These are phyloP conservation scores for Triticum monococcum DNA, from an alignment of 176 grass and related monocot genomes.

Conservation along the genomic window DNA sequence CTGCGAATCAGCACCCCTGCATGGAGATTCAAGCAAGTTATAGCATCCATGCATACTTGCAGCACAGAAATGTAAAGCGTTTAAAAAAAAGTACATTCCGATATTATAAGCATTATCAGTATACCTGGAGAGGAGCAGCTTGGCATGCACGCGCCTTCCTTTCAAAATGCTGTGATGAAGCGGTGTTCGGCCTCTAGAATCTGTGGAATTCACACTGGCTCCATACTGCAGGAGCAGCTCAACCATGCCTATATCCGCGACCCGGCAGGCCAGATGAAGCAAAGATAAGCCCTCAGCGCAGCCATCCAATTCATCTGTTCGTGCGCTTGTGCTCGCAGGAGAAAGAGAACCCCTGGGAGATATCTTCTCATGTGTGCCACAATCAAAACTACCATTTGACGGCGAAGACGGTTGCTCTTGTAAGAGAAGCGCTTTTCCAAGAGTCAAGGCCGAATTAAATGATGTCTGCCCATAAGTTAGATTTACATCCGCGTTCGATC, in stretches of 20 bases:
- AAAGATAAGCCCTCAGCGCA: slow-evolving; percentile 66
- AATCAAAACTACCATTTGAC: slow-evolving; percentile 46
- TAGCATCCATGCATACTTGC: background rate
- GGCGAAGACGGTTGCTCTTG: slow-evolving; percentile 61
- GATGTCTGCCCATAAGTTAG: slow-evolving; percentile 44
- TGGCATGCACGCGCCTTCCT: slow-evolving; percentile 54
- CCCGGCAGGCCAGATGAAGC: slow-evolving; percentile 84
- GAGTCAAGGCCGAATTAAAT: slow-evolving; percentile 54
- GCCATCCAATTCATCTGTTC: slow-evolving; percentile 39
- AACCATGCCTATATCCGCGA: slow-evolving; percentile 85
- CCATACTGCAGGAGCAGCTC: slow-evolving; percentile 96
- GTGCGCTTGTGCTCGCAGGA: slow-evolving; percentile 49
- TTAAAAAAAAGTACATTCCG: background rate
- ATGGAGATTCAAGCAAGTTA: background rate
- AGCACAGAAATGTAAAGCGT: background rate
- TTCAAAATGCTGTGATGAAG: slow-evolving; percentile 95
- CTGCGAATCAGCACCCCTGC: slow-evolving; percentile 82
- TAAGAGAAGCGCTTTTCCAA: slow-evolving; percentile 80
- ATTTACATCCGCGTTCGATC: slow-evolving; percentile 75
- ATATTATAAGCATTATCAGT: background rate
- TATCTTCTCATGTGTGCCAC: slow-evolving; percentile 26
- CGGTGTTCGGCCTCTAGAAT: slow-evolving; percentile 60
- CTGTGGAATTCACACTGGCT: slow-evolving; percentile 65
- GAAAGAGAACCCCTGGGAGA: slow-evolving; percentile 42
- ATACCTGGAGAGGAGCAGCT: slow-evolving; percentile 82